Conservation (phyloP, 495 filamentous ascomycete genomes). For the Penicillium dipodomyicola region DNA sequence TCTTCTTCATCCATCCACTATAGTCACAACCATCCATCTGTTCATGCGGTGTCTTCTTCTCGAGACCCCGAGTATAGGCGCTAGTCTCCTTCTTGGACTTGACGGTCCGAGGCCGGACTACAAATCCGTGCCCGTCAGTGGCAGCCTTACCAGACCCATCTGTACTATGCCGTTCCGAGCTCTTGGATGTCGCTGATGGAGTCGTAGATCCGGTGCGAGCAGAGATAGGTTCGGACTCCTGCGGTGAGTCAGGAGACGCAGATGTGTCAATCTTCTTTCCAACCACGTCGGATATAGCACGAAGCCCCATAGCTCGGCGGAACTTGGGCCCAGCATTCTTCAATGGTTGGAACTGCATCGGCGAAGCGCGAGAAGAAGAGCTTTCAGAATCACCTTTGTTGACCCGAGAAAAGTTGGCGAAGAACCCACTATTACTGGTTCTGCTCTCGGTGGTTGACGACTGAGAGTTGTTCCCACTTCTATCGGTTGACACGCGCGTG, state of each 20-base stretch:
- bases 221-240: conserved; percentile 67
- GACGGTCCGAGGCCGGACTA: conserved; percentile 42
- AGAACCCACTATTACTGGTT: conserved; percentile 35
- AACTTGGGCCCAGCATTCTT: conserved; percentile 49
- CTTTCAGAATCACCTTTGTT: conserved; percentile 46
- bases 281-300: conserved; percentile 75
- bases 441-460: conserved; percentile 45
- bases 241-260: conserved; percentile 54
- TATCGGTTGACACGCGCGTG: conserved; percentile 32
- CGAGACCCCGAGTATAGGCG: conserved; percentile 84
- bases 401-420: conserved; percentile 47
- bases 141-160: conserved; percentile 60
- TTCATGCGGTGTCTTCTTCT: conserved; percentile 77
- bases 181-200: conserved; percentile 73
- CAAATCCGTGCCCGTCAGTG: conserved; percentile 50
- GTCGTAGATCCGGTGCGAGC: conserved; percentile 81
- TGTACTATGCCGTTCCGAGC: conserved; percentile 70
- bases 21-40: conserved; percentile 88
- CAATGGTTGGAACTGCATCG: conserved; percentile 39
- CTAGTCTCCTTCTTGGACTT: conserved; percentile 94
- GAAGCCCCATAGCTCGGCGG: conserved; percentile 59
- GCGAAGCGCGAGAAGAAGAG: conserved; percentile 52
- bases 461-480: conserved; percentile 40
- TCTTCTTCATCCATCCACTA: conserved; percentile 99
- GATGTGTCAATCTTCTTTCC: conserved; percentile 36